phyloP scores from a whole-genome alignment of 192 early-diverging fungal species.

The Linnemannia exigua region DNA sequence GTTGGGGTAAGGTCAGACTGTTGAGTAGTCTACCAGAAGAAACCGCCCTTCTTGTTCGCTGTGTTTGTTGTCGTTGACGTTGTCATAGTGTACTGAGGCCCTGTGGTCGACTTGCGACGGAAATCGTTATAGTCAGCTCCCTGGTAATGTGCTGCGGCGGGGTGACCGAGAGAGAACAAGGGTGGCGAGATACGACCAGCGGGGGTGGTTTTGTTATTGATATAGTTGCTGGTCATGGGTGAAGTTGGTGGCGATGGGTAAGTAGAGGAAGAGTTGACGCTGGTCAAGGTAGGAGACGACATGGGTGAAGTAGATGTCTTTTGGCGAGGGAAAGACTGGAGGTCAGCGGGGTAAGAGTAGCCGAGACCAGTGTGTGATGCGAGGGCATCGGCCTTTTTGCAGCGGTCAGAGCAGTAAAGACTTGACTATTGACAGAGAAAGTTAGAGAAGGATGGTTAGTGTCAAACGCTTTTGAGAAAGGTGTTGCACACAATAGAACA shows the following conservation, averaged over 20 bases:
- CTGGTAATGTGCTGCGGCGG: conserved; percentile 7
- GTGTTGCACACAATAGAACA: not conserved
- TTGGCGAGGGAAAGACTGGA: conserved; percentile 45
- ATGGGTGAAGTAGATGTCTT: conserved; percentile 27
- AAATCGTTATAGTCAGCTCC: conserved; percentile 14
- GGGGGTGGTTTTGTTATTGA: conserved; percentile 47
- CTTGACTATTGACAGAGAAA: conserved; percentile 28
- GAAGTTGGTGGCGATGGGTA: conserved; percentile 53
- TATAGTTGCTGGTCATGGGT: conserved; percentile 49
- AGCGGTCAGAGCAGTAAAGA: conserved; percentile 57
- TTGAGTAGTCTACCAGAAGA: conserved; percentile 40
- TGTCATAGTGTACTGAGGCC: conserved; percentile 45
- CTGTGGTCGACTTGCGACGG: conserved; percentile 47
- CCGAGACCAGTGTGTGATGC: conserved; percentile 47
- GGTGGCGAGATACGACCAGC: conserved; percentile 54
- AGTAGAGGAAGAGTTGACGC: conserved; percentile 23
- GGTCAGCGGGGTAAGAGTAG: conserved; percentile 45
- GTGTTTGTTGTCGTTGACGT: conserved; percentile 29
- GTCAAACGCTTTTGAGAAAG: not conserved
- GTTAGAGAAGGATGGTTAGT: not conserved
- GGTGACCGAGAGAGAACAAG: conserved; percentile 43
- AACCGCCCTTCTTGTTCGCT: conserved; percentile 40
- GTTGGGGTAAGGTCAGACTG: not conserved
- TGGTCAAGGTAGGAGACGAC: conserved; percentile 48
- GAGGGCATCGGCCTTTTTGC: conserved; percentile 55